Evolutionary conservation across 805 yeast genomes (phyloP).

Genomic region (Candida quercuum): DNA sequence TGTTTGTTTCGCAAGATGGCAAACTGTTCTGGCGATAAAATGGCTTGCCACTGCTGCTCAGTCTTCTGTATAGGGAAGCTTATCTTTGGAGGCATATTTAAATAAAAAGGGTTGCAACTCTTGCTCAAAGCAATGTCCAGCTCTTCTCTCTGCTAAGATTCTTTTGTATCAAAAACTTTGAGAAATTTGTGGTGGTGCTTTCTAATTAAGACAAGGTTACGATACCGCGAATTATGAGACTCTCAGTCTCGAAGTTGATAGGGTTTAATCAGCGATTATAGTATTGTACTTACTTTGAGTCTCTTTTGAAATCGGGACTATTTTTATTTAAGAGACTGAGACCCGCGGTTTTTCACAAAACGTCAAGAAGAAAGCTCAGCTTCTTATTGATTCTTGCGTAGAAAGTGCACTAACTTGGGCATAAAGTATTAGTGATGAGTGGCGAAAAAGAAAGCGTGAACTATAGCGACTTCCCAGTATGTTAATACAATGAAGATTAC

Average conservation of each 20-base stretch:
- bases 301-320: not conserved
- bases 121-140: no score
- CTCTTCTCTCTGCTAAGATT: no score
- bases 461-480: conserved; percentile 20
- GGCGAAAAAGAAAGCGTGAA: conserved; percentile 1
- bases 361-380: no score
- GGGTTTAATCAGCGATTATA: no score
- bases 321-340: no score
- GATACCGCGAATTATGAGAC: no score
- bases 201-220: no score
- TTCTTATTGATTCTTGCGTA: no score
- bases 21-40: conserved; percentile 71
- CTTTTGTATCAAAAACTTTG: not conserved
- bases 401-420: no score
- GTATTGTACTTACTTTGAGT: not conserved
- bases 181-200: no score
- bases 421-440: not conserved
- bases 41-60: conserved; percentile 75
- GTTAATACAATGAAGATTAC: conserved; percentile 4
- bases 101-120: not conserved
- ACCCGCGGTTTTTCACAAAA: no score
- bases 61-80: conserved; percentile 18
- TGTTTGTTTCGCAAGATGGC: conserved; percentile 64
- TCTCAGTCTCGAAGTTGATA: no score
- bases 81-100: conserved; percentile 3